A percentile compares a stretch with the other conserved stretches of the same genome.
These are phyloP conservation scores for Phytopythium vexans DNA, from an alignment of 352 stramenopile species.

Conservation along the genomic window DNA sequence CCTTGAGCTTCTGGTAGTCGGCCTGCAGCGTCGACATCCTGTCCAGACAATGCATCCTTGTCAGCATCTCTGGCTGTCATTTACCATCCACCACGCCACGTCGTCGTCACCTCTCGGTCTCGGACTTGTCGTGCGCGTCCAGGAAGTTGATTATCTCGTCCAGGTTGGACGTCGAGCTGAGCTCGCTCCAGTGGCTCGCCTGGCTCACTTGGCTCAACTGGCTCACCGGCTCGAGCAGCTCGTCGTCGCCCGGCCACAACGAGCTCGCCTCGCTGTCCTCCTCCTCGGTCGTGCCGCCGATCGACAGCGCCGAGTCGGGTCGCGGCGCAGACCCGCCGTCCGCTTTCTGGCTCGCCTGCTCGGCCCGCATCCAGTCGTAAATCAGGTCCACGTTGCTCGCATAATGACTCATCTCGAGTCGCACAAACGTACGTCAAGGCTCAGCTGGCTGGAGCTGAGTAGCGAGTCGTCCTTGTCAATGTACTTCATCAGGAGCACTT, in stretches of 20 bases:
- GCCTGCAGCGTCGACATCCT: conserved; percentile 51
- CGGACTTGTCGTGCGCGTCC: conserved; percentile 69
- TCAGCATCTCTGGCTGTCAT: not conserved
- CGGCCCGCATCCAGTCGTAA: not conserved
- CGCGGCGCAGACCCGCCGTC: conserved; percentile 6
- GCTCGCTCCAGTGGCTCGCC: conserved; percentile 75
- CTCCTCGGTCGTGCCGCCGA: conserved; percentile 50
- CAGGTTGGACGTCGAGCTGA: conserved; percentile 80
- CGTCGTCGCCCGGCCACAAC: conserved; percentile 55
- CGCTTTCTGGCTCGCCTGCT: conserved; percentile 23
- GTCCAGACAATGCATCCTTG: not conserved
- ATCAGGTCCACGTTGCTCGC: not conserved
- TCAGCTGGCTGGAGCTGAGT: conserved; percentile 73
- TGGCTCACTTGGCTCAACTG: conserved; percentile 74
- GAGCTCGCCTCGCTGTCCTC: conserved; percentile 53
- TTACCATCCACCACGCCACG: not conserved
- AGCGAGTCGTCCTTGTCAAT: conserved; percentile 84
- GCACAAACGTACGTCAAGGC: conserved; percentile 17
- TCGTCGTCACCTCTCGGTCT: conserved; percentile 44
- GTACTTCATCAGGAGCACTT: conserved; percentile 84
- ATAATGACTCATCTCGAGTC: not conserved
- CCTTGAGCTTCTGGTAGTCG: conserved; percentile 63
- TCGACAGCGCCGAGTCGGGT: conserved; percentile 20
- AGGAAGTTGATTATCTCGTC: conserved; percentile 86
- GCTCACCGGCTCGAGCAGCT: conserved; percentile 46